Conservation (phyloP, 345 rosid species). For the Rhodamnia rubescens region DNA sequence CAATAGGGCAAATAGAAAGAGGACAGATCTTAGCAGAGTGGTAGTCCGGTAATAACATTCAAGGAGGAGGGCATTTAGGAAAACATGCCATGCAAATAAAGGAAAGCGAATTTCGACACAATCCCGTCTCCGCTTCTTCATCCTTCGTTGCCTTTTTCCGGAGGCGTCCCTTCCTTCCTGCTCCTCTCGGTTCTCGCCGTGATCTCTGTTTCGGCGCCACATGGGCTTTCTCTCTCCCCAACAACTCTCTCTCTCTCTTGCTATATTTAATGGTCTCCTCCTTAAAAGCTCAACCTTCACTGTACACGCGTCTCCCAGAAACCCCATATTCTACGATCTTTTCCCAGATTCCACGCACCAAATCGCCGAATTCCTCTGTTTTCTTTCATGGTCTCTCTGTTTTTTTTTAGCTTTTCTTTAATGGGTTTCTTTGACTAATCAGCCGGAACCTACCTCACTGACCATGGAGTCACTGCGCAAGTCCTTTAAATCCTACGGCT, state of each 20-base stretch:
- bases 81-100: too few relatives aligned
- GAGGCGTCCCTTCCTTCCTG: not conserved
- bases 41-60: too few relatives aligned
- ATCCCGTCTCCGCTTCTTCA: too few relatives aligned
- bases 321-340: not conserved
- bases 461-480: not conserved
- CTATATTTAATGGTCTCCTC: not conserved
- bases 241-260: not conserved
- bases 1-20: too few relatives aligned
- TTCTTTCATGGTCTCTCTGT: not conserved
- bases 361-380: not conserved
- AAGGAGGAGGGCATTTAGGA: too few relatives aligned
- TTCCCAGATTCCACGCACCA: not conserved
- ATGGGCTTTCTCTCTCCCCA: too few relatives aligned
- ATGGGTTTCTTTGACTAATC: not conserved
- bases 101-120: too few relatives aligned
- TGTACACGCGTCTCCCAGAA: not conserved
- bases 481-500: not conserved
- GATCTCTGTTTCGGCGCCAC: too few relatives aligned
- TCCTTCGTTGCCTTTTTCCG: too few relatives aligned
- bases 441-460: not conserved
- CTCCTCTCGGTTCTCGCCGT: not conserved
- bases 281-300: not conserved
- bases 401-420: not conserved
- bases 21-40: too few relatives aligned